Conservation (phyloP, 495 filamentous ascomycete genomes). For the Penicillium verhagenii region DNA sequence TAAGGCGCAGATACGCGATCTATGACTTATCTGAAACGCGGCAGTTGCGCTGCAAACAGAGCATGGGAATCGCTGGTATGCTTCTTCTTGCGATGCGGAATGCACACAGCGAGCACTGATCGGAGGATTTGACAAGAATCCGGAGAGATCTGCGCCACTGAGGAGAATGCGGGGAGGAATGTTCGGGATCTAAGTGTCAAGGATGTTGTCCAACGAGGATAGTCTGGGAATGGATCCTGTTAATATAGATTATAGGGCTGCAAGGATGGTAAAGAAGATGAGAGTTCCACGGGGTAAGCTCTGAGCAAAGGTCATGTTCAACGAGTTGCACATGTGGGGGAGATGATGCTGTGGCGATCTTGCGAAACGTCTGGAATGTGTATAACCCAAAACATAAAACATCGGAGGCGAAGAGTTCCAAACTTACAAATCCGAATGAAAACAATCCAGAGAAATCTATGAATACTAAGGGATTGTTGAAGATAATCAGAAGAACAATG, state of each 20-base stretch:
- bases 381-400: conserved; percentile 4
- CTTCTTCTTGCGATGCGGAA: conserved; percentile 19
- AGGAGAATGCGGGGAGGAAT: conserved; percentile 28
- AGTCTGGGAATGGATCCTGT: not conserved
- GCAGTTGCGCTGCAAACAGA: conserved; percentile 20
- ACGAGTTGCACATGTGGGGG: not conserved
- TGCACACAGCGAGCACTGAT: no score
- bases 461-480: not conserved
- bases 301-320: not conserved
- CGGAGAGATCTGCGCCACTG: conserved; percentile 20
- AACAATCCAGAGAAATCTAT: no score
- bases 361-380: conserved; percentile 7
- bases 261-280: not conserved
- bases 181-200: not conserved
- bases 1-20: no score
- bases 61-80: conserved; percentile 12
- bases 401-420: conserved; percentile 6
- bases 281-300: not conserved
- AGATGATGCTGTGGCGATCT: not conserved
- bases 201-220: not conserved
- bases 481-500: not conserved
- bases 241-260: not conserved
- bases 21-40: conserved; percentile 20
- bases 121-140: conserved; percentile 14
- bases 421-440: no score